Evolutionary conservation across 2,329 filamentous ascomycete genomes (phyloP), one percentile per base, ranked within the genome.

Genomic region (Pyrenophora tritici-repentis): DNA sequence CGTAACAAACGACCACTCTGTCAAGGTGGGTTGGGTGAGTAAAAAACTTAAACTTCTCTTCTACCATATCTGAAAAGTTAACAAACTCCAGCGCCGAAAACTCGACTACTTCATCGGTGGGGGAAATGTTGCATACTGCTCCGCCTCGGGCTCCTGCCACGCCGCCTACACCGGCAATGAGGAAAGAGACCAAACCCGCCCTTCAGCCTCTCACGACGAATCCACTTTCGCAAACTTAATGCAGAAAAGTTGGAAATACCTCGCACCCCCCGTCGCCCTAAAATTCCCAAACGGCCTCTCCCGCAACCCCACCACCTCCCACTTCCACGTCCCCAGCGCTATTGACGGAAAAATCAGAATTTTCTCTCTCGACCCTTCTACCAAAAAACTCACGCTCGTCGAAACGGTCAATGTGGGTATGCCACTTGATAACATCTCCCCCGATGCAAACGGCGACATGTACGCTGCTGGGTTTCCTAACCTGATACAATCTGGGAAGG

Each of bases 221-320:
- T n/a, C n/a, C n/a, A n/a, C n/a, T n/a, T n/a, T n/a, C n/a, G n/a
- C n/a, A n/a, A n/a, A n/a, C n/a, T n/a, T n/a, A n/a, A n/a, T n/a
- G n/a, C n/a, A n/a, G n/a, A n/a, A n/a, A n/a, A n/a, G n/a, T n/a
- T n/a, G n/a, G n/a, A n/a, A n/a, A n/a, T n/a, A n/a, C n/a, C n/a
- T n/a, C n/a, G n/a, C n/a, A n/a, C n/a, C n/a, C n/a, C n/a, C n/a
- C n/a, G n/a, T n/a, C n/a, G n/a, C n/a, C n/a, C n/a, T n/a, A n/a
- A 71, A 63, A 35, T 67, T 70, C 38, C 63, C 67, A 4, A 71
- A 71, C 29, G 66, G 67, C 3, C 50, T 71, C 1, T 50, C 63
- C 1, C 55, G 43, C 16, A 66, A 64, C 10, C 29, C 42, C 3
- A 18, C 18, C 22, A 64, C 68, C 39, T 59, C 54, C 2, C 56